A percentile compares a stretch with the other conserved stretches of the same genome.
phyloP scores from a whole-genome alignment of 1,284 basidiomycete genomes.

The Ganoderma leucocontextum region DNA sequence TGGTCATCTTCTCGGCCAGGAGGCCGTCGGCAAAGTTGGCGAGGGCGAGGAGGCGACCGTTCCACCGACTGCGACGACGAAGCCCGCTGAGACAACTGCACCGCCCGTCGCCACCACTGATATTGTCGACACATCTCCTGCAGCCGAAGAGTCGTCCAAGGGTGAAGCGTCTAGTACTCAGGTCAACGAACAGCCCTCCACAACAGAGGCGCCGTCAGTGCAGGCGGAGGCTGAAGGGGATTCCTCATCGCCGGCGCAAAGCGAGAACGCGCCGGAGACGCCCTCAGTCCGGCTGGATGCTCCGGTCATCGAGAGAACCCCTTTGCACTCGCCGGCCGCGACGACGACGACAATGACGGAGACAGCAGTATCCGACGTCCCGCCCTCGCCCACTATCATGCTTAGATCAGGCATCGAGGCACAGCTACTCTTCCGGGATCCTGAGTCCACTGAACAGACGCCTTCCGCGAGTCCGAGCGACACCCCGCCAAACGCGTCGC shows the following conservation, averaged over 20 bases:
- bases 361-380: background rate
- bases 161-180: background rate
- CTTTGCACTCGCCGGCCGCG: background rate
- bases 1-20: background rate
- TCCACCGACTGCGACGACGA: background rate
- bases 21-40: background rate
- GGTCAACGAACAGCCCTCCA: background rate
- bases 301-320: background rate
- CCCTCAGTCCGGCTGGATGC: background rate
- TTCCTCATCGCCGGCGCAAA: background rate
- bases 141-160: background rate
- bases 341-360: background rate
- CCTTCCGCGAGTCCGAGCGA: constrained; percentile 3
- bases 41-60: background rate
- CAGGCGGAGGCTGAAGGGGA: background rate
- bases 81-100: background rate
- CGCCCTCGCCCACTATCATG: constrained; percentile 12
- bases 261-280: background rate
- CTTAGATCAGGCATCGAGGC: constrained; percentile 7
- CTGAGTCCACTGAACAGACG: background rate
- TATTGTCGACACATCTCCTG: background rate
- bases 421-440: background rate
- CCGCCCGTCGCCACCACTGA: background rate
- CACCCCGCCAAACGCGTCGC: background rate
- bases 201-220: background rate